Evolutionary conservation across 2,329 filamentous ascomycete genomes (phyloP), one percentile per base, ranked within the genome.

Genomic region (Thielaviopsis populi): DNA sequence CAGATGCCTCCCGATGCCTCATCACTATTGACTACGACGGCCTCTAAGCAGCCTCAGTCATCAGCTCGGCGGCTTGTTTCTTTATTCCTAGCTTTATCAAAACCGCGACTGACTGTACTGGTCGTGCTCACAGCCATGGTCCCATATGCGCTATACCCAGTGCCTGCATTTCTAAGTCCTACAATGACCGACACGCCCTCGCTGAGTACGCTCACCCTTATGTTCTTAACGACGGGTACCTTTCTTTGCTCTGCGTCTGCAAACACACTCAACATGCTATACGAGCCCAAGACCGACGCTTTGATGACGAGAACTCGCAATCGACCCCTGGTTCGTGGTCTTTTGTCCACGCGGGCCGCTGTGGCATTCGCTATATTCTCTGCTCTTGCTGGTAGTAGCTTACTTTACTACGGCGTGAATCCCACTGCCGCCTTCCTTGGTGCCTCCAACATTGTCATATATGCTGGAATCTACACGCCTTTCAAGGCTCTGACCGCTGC

Each of bases 251-350:
- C 84, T n/a, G 90, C 91, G 53, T 89, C 88, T 66, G 94, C 94
- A 53, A 99, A 99, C 73, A 84, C 94, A 1, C 79, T 97, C 68
- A 99, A 99, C 75, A 99, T 99, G 94, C 84, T 96, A 65, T 91
- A 96, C 75, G 94, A 99, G 75, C 88, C 86, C 10, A 80, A 85
- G 66, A 91, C 91, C 71, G 94, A 99, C 73, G 89, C 91, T 56
- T 84, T 88, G 70, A 99, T 99, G 94, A 85, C 83, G 42, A 84
- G 94, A n/a, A 99, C 94, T 1, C 83, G 89, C 33, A 96, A 96
- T 69, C 78, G 94, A 3, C 94, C 94, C 0, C 79, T 99, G 0
- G 94, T 96, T 2, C 83, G 94, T 59, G 84, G 84, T 7, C 82
- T 99, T 1, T 78, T 99, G 48, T 85, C 84, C 42, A 79, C 80